Base-by-base conservation (phyloP, 2,329 filamentous ascomycete species). In the Alternaria brassicicola region DNA sequence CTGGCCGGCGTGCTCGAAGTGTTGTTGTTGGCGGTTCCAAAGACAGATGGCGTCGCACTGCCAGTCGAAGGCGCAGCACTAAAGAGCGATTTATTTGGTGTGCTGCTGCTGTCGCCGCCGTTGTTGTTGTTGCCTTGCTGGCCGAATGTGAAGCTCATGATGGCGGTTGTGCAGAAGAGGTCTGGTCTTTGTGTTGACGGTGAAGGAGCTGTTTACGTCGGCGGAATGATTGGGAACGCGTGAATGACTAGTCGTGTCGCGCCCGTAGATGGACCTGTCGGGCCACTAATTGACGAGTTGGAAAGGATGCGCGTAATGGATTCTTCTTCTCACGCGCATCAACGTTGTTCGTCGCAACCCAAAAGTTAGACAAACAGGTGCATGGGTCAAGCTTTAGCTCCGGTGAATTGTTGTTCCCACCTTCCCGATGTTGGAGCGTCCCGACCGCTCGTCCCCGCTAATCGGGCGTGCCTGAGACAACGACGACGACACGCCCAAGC, bases 101-200 rank as follows among this genome's bases (percentile, higher is more conserved):
- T 68, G 58, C 59, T 69, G 45, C 36, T 38, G 42, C 36, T 23
- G 49, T 60, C 57, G 42, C 49, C 56, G 42, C 36, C 59, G 43
- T 57, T 63, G 53, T 49, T 60, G 56, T 21, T 33, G 31, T 15
- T 33, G 43, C 28, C 43, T 23, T 55, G 49, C 51, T 50, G 47
- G 54, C 78, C 78, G 50, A 79, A 83, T 19, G 59, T 41, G 43
- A 55, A 58, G 51, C 43, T 49, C 55, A 73, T 75, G 47, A 59
- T 63, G 57, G 63, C 43, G 62, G 55, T 61, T 38, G 60, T 46
- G n/a, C 52, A 52, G 28, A 46, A 46, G 6, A 50, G 28, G 59
- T 57, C 53, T 53, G 53, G 59, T 55, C 42, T 46, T 39, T 50
- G 60, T 70, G 67, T 64, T 70, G 67, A 49, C 36, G 36, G 21